A percentile compares a stretch with the other conserved stretches of the same genome.
These are phyloP conservation scores for Phytopythium cucurbitacearum DNA, from an alignment of 352 stramenopile species.

Conservation along the genomic window DNA sequence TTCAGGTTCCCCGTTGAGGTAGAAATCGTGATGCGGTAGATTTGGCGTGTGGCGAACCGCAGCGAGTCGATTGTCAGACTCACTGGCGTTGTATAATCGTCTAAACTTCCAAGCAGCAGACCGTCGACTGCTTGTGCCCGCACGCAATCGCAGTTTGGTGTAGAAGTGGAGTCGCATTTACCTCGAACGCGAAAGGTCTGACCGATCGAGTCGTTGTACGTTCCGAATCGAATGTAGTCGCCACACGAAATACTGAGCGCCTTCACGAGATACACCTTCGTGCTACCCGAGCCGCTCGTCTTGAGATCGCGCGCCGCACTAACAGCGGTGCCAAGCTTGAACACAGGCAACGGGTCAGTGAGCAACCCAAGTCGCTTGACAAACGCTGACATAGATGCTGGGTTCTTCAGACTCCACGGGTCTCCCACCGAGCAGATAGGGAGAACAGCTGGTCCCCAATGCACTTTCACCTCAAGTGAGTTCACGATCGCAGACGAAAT, in stretches of 20 bases:
- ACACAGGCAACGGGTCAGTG: slow-evolving; percentile 46
- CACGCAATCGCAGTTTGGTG: slow-evolving; percentile 36
- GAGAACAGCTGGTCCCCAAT: slow-evolving; percentile 64
- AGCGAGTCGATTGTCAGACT: slow-evolving; percentile 34
- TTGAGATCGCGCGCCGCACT: slow-evolving; percentile 37
- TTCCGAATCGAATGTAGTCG: slow-evolving; percentile 62
- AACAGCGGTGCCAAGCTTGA: slow-evolving; percentile 47
- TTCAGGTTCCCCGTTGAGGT: slow-evolving; percentile 24
- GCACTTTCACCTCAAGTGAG: slow-evolving; percentile 33
- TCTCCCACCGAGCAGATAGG: slow-evolving; percentile 48
- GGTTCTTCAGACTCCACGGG: slow-evolving; percentile 43
- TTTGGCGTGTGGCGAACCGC: slow-evolving; percentile 51
- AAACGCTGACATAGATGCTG: slow-evolving; percentile 19
- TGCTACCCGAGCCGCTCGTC: slow-evolving; percentile 16
- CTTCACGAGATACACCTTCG: slow-evolving; percentile 25
- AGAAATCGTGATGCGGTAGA: slow-evolving; percentile 59
- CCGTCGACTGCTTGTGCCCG: slow-evolving; percentile 13
- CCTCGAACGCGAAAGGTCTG: slow-evolving; percentile 57
- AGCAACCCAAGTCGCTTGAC: slow-evolving; percentile 21
- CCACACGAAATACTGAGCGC: slow-evolving; percentile 48
- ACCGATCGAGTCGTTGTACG: slow-evolving; percentile 13
- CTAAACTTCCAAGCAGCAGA: slow-evolving; percentile 42
- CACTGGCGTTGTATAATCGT: slow-evolving; percentile 29
- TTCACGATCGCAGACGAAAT: too few species aligned
- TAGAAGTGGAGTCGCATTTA: slow-evolving; percentile 52